These are phyloP conservation scores for Bothia castanella DNA, from an alignment of 1,284 basidiomycete genomes.

Conservation along the genomic window DNA sequence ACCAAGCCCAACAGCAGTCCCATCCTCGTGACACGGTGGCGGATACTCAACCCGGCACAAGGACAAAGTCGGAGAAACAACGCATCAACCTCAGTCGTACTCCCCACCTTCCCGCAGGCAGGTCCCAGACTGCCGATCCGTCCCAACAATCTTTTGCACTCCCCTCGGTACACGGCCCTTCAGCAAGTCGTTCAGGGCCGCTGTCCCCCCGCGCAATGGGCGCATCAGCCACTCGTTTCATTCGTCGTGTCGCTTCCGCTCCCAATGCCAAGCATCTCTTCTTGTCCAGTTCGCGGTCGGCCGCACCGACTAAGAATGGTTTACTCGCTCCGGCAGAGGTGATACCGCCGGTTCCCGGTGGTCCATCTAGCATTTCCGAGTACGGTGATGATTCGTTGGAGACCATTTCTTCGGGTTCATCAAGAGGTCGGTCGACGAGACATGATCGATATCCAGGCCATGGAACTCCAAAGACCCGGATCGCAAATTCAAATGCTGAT, in stretches of 20 bases:
- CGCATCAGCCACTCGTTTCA: constrained; percentile 75
- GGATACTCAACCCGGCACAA: constrained; percentile 38
- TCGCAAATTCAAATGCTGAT: constrained; percentile 42
- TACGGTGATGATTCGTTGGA: constrained; percentile 66
- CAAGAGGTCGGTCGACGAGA: constrained; percentile 47
- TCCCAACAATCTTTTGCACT: constrained; percentile 38
- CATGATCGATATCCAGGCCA: constrained; percentile 29
- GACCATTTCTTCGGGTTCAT: constrained; percentile 68
- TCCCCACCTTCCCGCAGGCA: constrained; percentile 23
- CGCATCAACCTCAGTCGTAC: constrained; percentile 25
- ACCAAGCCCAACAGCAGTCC: constrained; percentile 30
- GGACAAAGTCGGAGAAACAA: constrained; percentile 60
- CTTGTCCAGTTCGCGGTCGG: constrained; percentile 49
- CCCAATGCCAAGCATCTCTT: constrained; percentile 95
- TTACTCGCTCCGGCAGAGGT: constrained; percentile 64
- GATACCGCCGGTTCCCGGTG: constrained; percentile 48
- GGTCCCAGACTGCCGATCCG: constrained; percentile 34
- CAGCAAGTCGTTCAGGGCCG: constrained; percentile 35
- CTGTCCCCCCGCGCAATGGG: constrained; percentile 63
- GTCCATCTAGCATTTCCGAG: constrained; percentile 48
- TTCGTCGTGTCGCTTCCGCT: constrained; percentile 92
- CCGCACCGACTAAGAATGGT: constrained; percentile 67
- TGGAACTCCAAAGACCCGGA: constrained; percentile 38
- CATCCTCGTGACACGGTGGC: constrained; percentile 36
- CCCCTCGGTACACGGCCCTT: constrained; percentile 35